Conservation (phyloP, 140 eudicot genomes). For the Bidens hawaiensis region DNA sequence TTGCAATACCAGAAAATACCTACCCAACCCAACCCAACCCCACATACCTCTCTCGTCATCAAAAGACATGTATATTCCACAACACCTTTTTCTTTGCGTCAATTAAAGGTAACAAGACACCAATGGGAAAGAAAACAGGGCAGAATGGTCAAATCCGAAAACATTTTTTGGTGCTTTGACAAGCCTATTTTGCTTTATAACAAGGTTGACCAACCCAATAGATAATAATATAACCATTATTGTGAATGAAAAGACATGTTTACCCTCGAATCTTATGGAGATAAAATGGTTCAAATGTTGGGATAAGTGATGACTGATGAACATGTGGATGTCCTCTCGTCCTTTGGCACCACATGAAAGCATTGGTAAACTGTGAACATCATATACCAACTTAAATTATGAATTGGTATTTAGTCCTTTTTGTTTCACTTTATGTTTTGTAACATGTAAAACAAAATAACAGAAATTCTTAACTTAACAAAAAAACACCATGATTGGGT, state of each 20-base stretch:
- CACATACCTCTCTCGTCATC: conserved; percentile 6
- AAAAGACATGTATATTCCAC: conserved; percentile 6
- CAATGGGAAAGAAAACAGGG: not conserved
- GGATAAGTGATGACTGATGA: conserved; percentile 4
- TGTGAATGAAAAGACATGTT: not conserved
- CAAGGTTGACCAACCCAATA: conserved; percentile 2
- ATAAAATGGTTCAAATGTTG: too few relatives aligned
- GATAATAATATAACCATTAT: not conserved
- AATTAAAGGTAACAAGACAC: conserved; percentile 5
- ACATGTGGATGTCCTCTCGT: not conserved
- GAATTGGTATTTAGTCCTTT: too few relatives aligned
- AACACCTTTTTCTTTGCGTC: not conserved
- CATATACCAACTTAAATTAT: too few relatives aligned
- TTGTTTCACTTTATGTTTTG: too few relatives aligned
- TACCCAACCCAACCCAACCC: not conserved
- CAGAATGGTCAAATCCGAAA: not conserved
- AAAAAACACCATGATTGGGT: too few relatives aligned
- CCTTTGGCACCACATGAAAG: conserved; percentile 4
- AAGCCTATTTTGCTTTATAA: not conserved
- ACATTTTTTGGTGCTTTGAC: not conserved
- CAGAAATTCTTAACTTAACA: too few relatives aligned
- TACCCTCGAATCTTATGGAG: not conserved
- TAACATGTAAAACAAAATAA: too few relatives aligned
- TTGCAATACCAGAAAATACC: conserved; percentile 9
- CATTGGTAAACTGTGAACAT: not conserved